Base-by-base conservation (phyloP, 2,329 filamentous ascomycete genomes). In the Claviceps africana region DNA sequence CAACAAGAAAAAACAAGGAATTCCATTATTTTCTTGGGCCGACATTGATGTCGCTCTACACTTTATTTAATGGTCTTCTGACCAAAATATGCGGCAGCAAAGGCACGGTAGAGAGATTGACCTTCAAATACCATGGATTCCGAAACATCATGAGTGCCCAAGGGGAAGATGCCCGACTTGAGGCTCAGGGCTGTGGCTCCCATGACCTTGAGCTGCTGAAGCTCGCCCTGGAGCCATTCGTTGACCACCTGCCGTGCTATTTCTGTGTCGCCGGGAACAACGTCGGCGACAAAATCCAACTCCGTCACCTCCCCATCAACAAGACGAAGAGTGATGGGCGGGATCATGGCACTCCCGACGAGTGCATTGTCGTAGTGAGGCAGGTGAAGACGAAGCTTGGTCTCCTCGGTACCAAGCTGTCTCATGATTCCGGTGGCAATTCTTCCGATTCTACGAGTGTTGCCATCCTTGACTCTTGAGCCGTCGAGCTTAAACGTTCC, bases 401-500 rank as follows among this genome's bases (percentile, higher is more conserved):
- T 86, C 60, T 84, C 71, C 21, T 84, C 80, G 2, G 77, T 91
- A 62, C 89, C 84, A 13, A 94, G 76, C 61, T 87, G 79, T 56
- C 77, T 76, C 53, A 88, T 86, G 58, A 96, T 76, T 79, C 85
- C 91, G 1, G 89, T 95, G 19, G 83, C 82, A 22, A 88, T 76
- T 52, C 79, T 77, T 43, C 93, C 93, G 49, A 97, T 70, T 58
- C 84, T 81, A 56, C 88, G 79, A 30, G 91, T 79, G 51, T 82
- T 75, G 50, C 79, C 74, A 58, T 86, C 85, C 55, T 77, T 68
- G 21, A 97, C 89, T 49, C 82, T 82, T 5, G 79, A 79, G 0
- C 84, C 85, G 65, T 97, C 88, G 58, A 98, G 79, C 44, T 74
- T 76, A 61, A 97, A 88, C 51, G 86, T 84, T 21, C 86, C 91